phyloP scores from a whole-genome alignment of 352 stramenopile species.

The Phytophthora podocarpi region DNA sequence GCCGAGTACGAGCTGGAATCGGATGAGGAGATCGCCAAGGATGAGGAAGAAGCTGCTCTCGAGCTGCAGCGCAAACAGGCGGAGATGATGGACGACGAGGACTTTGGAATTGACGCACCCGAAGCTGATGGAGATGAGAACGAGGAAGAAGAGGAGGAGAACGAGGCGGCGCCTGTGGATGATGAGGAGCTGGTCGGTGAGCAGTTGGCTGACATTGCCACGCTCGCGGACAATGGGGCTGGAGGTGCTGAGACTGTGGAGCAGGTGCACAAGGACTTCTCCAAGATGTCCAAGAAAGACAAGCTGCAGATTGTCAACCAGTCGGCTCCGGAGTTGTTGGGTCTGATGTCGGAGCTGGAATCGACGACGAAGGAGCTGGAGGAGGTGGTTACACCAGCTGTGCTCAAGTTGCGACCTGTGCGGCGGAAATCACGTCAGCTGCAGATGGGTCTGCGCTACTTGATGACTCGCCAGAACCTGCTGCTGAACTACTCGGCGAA shows the following conservation, averaged over 20 bases:
- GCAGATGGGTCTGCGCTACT: constrained; percentile 74
- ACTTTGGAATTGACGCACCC: constrained; percentile 77
- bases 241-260: constrained; percentile 65
- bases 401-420: constrained; percentile 75
- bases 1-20: constrained; percentile 82
- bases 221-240: constrained; percentile 55
- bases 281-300: constrained; percentile 87
- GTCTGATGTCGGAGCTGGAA: constrained; percentile 72
- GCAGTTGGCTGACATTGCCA: constrained; percentile 79
- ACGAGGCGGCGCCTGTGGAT: constrained; percentile 40
- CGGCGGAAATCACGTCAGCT: constrained; percentile 57
- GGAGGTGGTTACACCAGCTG: constrained; percentile 67
- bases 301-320: constrained; percentile 89
- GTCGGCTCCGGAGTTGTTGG: constrained; percentile 80
- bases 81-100: constrained; percentile 86
- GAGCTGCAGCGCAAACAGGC: constrained; percentile 87
- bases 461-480: constrained; percentile 82
- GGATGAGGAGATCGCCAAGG: constrained; percentile 78
- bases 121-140: constrained; percentile 46
- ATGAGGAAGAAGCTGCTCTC: constrained; percentile 84
- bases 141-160: constrained; percentile 43
- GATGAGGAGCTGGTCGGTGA: constrained; percentile 74
- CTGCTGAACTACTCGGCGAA: constrained; percentile 87
- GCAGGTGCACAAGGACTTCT: constrained; percentile 82
- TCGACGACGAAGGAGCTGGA: constrained; percentile 67